Percentiles rank a stretch among this genome's conserved stretches.
phyloP scores from a whole-genome alignment of 2,329 filamentous ascomycete genomes.

The Colletotrichum phormii region DNA sequence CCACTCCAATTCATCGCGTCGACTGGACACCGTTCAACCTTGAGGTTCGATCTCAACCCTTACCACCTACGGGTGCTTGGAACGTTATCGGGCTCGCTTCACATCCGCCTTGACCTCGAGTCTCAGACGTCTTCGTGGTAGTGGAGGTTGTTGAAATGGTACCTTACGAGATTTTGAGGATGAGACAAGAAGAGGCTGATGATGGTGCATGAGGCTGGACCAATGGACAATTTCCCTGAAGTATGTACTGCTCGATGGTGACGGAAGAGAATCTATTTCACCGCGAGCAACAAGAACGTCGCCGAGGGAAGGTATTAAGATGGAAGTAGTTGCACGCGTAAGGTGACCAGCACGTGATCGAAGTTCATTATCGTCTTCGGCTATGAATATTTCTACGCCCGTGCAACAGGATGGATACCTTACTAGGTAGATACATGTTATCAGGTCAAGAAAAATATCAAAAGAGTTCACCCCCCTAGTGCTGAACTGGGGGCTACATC shows the following conservation, averaged over 20 bases:
- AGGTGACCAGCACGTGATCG: not conserved
- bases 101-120: not conserved
- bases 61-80: not conserved
- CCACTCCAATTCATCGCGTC: not conserved
- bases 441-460: too few species aligned
- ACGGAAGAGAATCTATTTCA: not conserved
- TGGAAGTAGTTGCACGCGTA: not conserved
- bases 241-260: too few species aligned
- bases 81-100: not conserved
- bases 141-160: accelerated
- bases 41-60: not conserved
- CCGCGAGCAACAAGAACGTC: not conserved
- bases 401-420: too few species aligned
- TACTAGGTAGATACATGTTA: too few species aligned
- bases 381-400: accelerated
- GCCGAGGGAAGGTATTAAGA: not conserved
- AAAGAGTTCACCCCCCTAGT: too few species aligned
- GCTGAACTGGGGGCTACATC: too few species aligned
- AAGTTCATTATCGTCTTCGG: not conserved
- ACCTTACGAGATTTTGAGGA: not conserved
- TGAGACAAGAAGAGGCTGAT: not conserved
- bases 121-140: too few species aligned
- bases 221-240: too few species aligned
- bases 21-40: not conserved
- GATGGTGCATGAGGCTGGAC: too few species aligned